phyloP scores from a whole-genome alignment of 2,329 filamentous ascomycete genomes.

The Botrytis squamosa region DNA sequence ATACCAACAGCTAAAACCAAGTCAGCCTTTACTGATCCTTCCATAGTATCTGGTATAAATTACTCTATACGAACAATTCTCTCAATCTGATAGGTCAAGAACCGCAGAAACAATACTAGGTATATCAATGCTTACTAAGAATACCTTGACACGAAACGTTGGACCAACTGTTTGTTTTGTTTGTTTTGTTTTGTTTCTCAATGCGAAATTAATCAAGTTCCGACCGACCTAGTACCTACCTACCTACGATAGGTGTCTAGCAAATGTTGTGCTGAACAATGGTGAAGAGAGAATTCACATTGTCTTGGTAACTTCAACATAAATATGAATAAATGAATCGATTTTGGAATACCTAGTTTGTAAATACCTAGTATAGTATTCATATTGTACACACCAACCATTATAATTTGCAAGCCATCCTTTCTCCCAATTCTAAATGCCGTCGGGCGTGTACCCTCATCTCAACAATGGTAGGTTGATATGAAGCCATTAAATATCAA shows the following conservation, averaged over 20 bases:
- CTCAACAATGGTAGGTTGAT: constrained; percentile 8
- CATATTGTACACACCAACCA: constrained; percentile 1
- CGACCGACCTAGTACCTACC: background rate
- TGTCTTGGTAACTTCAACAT: background rate
- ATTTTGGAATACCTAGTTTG: background rate
- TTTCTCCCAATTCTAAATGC: background rate
- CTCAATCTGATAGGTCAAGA: background rate
- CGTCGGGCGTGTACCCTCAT: background rate
- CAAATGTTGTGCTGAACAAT: background rate
- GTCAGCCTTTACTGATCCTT: background rate
- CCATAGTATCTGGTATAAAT: background rate
- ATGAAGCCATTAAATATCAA: constrained; percentile 8
- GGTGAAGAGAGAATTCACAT: too few relatives aligned
- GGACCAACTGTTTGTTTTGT: background rate
- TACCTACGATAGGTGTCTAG: background rate
- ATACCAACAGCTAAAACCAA: background rate
- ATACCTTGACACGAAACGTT: background rate
- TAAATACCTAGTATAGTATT: background rate
- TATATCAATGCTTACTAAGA: background rate
- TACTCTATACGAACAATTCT: background rate
- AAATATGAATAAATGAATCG: background rate
- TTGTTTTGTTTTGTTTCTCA: background rate
- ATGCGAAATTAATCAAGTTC: background rate
- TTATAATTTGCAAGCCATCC: constrained; percentile 10
- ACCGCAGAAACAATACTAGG: background rate